Evolutionary conservation across 768 basidiomycete species (phyloP), one percentile per base, ranked within the genome.

Genomic region (Roridomyces roridus): DNA sequence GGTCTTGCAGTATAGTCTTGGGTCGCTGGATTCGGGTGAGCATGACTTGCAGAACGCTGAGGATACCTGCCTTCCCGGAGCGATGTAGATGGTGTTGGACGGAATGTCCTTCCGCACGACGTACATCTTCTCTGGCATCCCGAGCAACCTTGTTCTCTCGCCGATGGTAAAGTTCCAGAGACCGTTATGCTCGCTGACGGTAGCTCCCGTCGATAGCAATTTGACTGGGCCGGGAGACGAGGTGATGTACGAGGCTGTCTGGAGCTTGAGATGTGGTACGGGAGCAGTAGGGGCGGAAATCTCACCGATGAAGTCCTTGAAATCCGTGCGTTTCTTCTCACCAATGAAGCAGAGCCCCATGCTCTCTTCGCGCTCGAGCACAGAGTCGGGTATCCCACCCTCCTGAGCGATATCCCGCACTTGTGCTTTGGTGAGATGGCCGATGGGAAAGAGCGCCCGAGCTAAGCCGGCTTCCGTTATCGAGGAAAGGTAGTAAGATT

Each of bases 301-400:
- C 57, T 90, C 93, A 82, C 45, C 96, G 70, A 63, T 51, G 23
- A 63, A 63, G 3, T 51, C 40, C 24, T 63, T 58, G 53, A 63
- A 63, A 36, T 63, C 57, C 15, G 59, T 60, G 6, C 59, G 54
- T 25, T 60, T 55, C 65, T 88, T 85, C 67, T 95, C 85, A 5
- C 95, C 96, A 1, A 98, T 87, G 61, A 98, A 98, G 67, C 96
- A 98, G n/a, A 98, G 82, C 0, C 96, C 96, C 85, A 96, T 94
- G 71, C 92, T 94, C 67, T 98, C 96, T 17, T 79, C 80, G 56
- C 92, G 80, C 3, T 82, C 77, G 0, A 92, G 91, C 3, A 60
- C 54, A 35, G 53, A 55, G 15, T 88, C 94, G 4, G 88, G 86
- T 18, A 98, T 71, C 1, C 70, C 73, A 68, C 82, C 82, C 28